Percentiles rank a stretch among this genome's conserved stretches.
Evolutionary conservation across 305 asterid species (phyloP).

Genomic region (Ruellia speciosa): DNA sequence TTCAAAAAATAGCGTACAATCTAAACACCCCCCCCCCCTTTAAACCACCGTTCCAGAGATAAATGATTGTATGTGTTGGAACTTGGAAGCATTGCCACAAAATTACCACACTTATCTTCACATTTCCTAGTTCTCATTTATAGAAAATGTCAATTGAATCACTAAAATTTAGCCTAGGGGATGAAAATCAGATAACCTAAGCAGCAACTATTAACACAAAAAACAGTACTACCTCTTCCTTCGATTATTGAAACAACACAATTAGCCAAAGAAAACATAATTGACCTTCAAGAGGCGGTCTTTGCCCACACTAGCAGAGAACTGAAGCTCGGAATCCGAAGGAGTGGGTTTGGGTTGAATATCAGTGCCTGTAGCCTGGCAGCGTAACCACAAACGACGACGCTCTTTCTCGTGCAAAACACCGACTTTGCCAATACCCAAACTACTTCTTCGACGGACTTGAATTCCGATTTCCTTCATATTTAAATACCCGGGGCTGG

Average conservation of each 20-base stretch:
- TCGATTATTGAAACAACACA: not conserved
- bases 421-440: constrained; percentile 9
- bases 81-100: not conserved
- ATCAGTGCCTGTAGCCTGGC: constrained; percentile 43
- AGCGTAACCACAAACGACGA: constrained; percentile 25
- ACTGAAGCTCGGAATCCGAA: constrained; percentile 33
- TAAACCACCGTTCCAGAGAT: too few relatives aligned
- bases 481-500: constrained; percentile 14
- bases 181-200: not conserved
- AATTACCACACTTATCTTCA: constrained; percentile 1
- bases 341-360: constrained; percentile 30
- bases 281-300: constrained; percentile 61
- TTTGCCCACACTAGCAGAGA: constrained; percentile 48
- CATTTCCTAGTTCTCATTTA: not conserved
- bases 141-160: not conserved
- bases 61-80: not conserved
- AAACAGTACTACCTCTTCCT: not conserved
- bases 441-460: constrained; percentile 15
- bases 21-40: not conserved
- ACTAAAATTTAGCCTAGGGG: not conserved
- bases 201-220: not conserved
- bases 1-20: not conserved
- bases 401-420: constrained; percentile 25
- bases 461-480: constrained; percentile 1
- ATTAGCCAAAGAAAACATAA: not conserved